Base-by-base conservation (phyloP, 768 basidiomycete genomes). In the Clavulina sp. region DNA sequence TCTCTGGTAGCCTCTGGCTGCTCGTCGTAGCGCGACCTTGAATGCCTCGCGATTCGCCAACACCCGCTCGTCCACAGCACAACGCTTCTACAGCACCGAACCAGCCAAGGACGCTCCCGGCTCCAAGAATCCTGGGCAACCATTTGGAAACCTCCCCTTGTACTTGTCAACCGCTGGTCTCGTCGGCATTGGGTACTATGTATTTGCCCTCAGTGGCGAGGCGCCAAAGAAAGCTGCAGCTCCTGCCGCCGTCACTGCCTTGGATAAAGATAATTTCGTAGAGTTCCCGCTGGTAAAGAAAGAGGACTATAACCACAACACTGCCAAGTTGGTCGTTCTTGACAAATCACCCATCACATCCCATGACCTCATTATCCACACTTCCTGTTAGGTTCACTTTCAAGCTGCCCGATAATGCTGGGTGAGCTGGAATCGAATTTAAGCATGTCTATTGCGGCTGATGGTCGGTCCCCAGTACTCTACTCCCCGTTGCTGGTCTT, bases 241-340 rank as follows among this genome's bases (percentile, higher is more conserved):
- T 2, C 13, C 29, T 19, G 33, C 50, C n/a, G 30, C 31, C 4
- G 54, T 49, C 16, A 52, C 52, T 26, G 54, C 54, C 18, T 31
- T 89, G 24, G 80, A 84, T 62, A 75, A 84, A 5, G 67, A 84
- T 53, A 76, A 80, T 57, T 87, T 80, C 60, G 65, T 78, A 48
- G 77, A 86, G 62, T 81, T 95, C 66, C 80, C 78, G 62, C 76
- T 97, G 60, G 83, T 83, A 64, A 76, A 78, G 60, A 63, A 68
- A 23, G 63, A 52, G 52, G 40, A 80, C 0, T 95, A 93, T 73
- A 97, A 95, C 75, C 83, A 96, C 74, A 95, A 97, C 68, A 83
- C 88, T 13, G 71, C 85, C 30, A 77, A 74, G 78, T 89, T 57
- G 52, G 73, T 64, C 49, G 24, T 49, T 34, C 57, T 60, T 23